phyloP scores from a whole-genome alignment of 1,139 yeast genomes.

The Debaryomyces robertsiae region DNA sequence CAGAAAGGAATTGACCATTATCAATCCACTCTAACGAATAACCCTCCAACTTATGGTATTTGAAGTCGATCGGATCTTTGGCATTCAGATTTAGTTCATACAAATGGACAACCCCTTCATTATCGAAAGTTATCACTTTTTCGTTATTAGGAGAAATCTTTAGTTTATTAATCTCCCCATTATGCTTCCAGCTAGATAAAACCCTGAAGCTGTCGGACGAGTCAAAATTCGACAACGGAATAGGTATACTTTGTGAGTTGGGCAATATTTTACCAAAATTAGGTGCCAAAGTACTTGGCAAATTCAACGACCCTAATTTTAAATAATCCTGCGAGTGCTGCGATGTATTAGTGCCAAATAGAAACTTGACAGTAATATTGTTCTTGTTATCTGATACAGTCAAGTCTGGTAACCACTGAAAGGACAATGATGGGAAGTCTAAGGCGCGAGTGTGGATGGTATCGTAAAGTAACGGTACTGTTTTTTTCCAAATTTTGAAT shows the following conservation, averaged over 20 bases:
- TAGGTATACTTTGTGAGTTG: slow-evolving; percentile 23
- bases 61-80: slow-evolving; percentile 40
- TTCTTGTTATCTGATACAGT: slow-evolving; percentile 37
- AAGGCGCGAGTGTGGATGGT: slow-evolving; percentile 69
- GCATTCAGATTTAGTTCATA: slow-evolving; percentile 31
- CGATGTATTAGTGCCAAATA: slow-evolving; percentile 53
- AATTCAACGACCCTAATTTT: slow-evolving; percentile 45
- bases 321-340: slow-evolving; percentile 44
- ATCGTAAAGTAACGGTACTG: slow-evolving; percentile 87
- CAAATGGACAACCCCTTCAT: slow-evolving; percentile 50
- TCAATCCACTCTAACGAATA: slow-evolving; percentile 68
- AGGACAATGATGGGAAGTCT: slow-evolving; percentile 60
- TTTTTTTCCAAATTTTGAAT: slow-evolving; percentile 93
- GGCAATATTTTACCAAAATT: slow-evolving; percentile 28
- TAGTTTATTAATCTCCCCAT: slow-evolving; percentile 55
- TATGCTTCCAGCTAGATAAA: slow-evolving; percentile 51
- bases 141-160: slow-evolving; percentile 38
- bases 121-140: slow-evolving; percentile 52
- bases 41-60: slow-evolving; percentile 68
- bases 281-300: slow-evolving; percentile 55
- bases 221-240: slow-evolving; percentile 25
- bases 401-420: slow-evolving; percentile 51
- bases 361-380: slow-evolving; percentile 40
- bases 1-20: slow-evolving; percentile 56
- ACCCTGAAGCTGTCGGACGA: slow-evolving; percentile 33